Evolutionary conservation across 805 yeast species (phyloP), one percentile per base, ranked within the genome.

Genomic region (Citeromyces matritensis): DNA sequence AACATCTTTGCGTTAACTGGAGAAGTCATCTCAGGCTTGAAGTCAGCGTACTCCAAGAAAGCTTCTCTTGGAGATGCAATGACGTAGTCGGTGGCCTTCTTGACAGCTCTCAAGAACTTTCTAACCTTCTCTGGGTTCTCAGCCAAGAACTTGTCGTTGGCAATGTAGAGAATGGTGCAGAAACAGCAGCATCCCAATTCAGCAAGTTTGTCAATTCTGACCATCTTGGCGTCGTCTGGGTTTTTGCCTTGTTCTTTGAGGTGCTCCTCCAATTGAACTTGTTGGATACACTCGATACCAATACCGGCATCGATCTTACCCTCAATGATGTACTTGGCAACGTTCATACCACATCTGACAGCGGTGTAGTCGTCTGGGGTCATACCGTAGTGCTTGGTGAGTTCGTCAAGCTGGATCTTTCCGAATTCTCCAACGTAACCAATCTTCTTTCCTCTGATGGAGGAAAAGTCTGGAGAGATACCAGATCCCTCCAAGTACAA

Each of bases 381-480:
- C 72, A 68, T 64, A 17, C 73, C 73, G 42, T 60, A 67, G 48
- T 68, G 66, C 40, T 61, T 57, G 40, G 72, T 65, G 43, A 68
- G 53, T 42, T 68, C 74, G 39, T 68, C 73, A 32, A 68, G 48
- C 47, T 68, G 74, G 40, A 68, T 67, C 49, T 68, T 68, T 30
- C 74, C 74, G 43, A 68, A 68, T 42, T 68, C 74, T 19, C 74
- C 74, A 26, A 68, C 74, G 43, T 68, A 68, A 12, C 74, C 74
- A 40, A 68, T 64, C 29, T 49, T 49, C 47, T 66, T 67, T 15
- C 73, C 73, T 42, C 61, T 66, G 42, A 68, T 53, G 5, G 71
- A 62, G 27, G 47, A 50, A 49, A 68, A 68, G 44, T 68, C 73
- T 17, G 21, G 21, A 27, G 72, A 62, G 40, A 67, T 60, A 13